Evolutionary conservation across 768 basidiomycete species (phyloP).

Genomic region (Russula earlei): DNA sequence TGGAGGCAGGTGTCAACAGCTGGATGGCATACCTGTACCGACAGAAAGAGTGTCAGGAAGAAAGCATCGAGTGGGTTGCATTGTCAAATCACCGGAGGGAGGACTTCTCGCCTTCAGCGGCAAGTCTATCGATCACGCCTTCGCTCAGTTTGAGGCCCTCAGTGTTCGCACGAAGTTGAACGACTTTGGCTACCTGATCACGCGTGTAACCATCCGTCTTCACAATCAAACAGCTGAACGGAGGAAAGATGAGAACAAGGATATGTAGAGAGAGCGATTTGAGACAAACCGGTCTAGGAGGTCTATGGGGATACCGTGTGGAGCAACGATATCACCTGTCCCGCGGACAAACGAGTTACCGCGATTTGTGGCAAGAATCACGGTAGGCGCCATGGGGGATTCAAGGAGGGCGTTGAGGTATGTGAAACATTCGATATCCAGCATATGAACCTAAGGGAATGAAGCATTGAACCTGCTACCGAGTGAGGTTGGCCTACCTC

Average conservation of each 20-base stretch:
- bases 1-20: slow-evolving; percentile 82
- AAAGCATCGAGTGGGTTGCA: not conserved
- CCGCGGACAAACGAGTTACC: slow-evolving; percentile 90
- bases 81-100: slow-evolving; percentile 54
- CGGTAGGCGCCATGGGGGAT: slow-evolving; percentile 94
- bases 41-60: slow-evolving; percentile 6
- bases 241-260: not conserved
- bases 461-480: not conserved
- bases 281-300: slow-evolving; percentile 71
- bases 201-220: slow-evolving; percentile 78
- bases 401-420: slow-evolving; percentile 94
- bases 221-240: slow-evolving; percentile 94
- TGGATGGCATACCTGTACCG: slow-evolving; percentile 74
- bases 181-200: slow-evolving; percentile 79
- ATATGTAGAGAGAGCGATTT: not conserved
- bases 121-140: slow-evolving; percentile 72
- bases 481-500: slow-evolving; percentile 50
- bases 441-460: slow-evolving; percentile 82
- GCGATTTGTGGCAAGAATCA: slow-evolving; percentile 93
- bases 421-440: slow-evolving; percentile 99
- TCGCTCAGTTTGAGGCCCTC: slow-evolving; percentile 73
- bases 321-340: slow-evolving; percentile 81
- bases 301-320: slow-evolving; percentile 92
- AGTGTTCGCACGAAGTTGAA: slow-evolving; percentile 76
- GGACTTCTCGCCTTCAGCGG: slow-evolving; percentile 71